Evolutionary conservation across 2,329 filamentous ascomycete species (phyloP).

Genomic region (Calonectria naviculata): DNA sequence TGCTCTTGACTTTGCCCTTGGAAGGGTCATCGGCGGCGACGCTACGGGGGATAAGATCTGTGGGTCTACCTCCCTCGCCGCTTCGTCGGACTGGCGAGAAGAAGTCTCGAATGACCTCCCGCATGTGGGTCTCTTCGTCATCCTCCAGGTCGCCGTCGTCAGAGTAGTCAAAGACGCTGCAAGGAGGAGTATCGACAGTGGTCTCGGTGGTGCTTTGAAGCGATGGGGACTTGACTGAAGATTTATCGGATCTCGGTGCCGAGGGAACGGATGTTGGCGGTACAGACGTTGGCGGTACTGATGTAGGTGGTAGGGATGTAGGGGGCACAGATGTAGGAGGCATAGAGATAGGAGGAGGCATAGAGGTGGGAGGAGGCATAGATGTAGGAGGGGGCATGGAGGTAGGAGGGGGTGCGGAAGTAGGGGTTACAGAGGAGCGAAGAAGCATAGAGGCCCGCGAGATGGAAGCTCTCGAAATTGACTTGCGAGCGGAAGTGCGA

Average conservation of each 20-base stretch:
- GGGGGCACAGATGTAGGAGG: background rate
- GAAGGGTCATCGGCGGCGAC: background rate
- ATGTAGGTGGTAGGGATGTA: background rate
- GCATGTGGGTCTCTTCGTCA: conserved; percentile 30
- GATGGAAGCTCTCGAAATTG: background rate
- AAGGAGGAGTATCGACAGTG: conserved; percentile 25
- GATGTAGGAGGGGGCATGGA: background rate
- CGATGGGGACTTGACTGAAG: conserved; percentile 24
- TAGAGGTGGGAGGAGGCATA: background rate
- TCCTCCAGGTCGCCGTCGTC: conserved; percentile 39
- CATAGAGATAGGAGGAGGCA: background rate
- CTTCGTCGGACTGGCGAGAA: conserved; percentile 30
- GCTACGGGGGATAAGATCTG: background rate
- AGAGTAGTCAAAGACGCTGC: conserved; percentile 48
- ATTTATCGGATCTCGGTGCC: conserved; percentile 28
- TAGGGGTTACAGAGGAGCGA: background rate
- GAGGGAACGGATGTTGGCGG: background rate
- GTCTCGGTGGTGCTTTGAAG: conserved; percentile 22
- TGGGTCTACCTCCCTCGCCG: conserved; percentile 29
- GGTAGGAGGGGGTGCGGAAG: background rate
- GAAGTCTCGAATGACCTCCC: conserved; percentile 35
- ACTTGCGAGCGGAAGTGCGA: background rate
- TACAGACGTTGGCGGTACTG: background rate
- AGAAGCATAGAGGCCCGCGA: background rate
- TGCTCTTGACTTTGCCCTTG: background rate